Conservation (phyloP, 106 monocot genomes). For the Acorus calamus region DNA sequence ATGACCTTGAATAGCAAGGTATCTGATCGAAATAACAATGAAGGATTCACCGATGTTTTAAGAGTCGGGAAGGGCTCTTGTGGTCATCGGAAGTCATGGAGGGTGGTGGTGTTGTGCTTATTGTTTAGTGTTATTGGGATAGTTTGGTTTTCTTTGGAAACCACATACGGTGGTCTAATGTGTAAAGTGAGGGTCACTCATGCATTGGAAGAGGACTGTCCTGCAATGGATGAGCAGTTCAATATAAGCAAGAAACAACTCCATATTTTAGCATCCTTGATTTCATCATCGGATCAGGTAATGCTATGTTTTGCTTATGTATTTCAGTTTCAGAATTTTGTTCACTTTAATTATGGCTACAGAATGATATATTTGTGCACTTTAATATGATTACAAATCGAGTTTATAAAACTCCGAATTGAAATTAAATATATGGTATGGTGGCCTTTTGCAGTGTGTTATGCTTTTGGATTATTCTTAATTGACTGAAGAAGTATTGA, state of each 20-base stretch:
- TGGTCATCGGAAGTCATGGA: slow-evolving; percentile 23
- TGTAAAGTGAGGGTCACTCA: slow-evolving; percentile 11
- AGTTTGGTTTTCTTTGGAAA: slow-evolving; percentile 21
- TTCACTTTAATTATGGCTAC: too few species aligned
- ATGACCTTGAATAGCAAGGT: slow-evolving; percentile 13
- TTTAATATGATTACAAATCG: too few species aligned
- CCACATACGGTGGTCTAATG: neutral
- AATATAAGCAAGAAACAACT: slow-evolving; percentile 35
- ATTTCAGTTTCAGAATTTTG: too few species aligned
- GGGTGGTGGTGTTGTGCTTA: slow-evolving; percentile 19
- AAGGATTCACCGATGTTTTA: too few species aligned
- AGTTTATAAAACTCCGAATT: too few species aligned
- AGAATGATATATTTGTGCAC: too few species aligned
- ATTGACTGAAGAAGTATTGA: too few species aligned
- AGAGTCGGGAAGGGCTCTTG: slow-evolving; percentile 16
- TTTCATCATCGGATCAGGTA: slow-evolving; percentile 43
- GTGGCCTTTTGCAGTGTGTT: too few species aligned
- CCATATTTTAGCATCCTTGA: slow-evolving; percentile 21
- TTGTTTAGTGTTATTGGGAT: slow-evolving; percentile 24
- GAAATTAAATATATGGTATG: too few species aligned
- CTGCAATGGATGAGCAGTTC: slow-evolving; percentile 18
- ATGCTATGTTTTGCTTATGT: neutral
- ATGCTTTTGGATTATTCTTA: too few species aligned
- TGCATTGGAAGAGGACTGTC: slow-evolving; percentile 15
- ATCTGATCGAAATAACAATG: too few species aligned